These are phyloP conservation scores for Pseudomassariella vexata DNA, from an alignment of 2,329 filamentous ascomycete species.

Conservation along the genomic window DNA sequence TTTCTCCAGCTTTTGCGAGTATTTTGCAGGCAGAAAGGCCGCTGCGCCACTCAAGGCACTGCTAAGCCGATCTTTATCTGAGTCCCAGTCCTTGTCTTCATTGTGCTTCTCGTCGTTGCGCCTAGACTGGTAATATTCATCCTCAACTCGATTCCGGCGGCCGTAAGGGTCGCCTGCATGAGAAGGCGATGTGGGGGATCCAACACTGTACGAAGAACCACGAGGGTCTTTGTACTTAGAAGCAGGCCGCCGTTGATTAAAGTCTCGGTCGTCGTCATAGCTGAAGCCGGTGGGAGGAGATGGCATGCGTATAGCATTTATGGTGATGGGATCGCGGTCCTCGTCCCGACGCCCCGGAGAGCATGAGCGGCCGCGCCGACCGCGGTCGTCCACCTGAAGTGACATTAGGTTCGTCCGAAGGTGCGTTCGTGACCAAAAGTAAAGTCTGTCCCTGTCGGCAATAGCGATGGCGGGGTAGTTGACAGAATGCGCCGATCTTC, in stretches of 20 bases:
- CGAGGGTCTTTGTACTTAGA: conserved; percentile 27
- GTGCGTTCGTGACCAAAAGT: too few species aligned
- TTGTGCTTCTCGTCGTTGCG: conserved; percentile 10
- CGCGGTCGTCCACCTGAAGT: conserved; percentile 39
- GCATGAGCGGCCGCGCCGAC: conserved; percentile 39
- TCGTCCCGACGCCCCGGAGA: conserved; percentile 35
- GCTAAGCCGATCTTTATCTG: conserved; percentile 13
- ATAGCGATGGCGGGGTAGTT: too few species aligned
- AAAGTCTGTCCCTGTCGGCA: too few species aligned
- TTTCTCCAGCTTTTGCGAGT: conserved; percentile 16
- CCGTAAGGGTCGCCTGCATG: too few species aligned
- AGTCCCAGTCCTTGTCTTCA: conserved; percentile 6
- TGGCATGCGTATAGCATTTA: conserved; percentile 36
- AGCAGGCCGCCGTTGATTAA: conserved; percentile 26
- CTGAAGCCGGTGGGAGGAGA: conserved; percentile 32
- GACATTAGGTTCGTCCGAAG: too few species aligned
- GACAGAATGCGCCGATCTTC: too few species aligned
- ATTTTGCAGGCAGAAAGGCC: conserved; percentile 23
- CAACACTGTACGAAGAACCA: conserved; percentile 27
- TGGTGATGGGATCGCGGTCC: conserved; percentile 27
- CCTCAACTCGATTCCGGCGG: conserved; percentile 10
- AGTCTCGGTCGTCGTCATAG: conserved; percentile 28
- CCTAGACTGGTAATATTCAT: conserved; percentile 6
- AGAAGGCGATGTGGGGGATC: conserved; percentile 20
- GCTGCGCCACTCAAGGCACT: conserved; percentile 20